Evolutionary conservation across 495 filamentous ascomycete species (phyloP).

Genomic region (Trichoderma asperelloides): DNA sequence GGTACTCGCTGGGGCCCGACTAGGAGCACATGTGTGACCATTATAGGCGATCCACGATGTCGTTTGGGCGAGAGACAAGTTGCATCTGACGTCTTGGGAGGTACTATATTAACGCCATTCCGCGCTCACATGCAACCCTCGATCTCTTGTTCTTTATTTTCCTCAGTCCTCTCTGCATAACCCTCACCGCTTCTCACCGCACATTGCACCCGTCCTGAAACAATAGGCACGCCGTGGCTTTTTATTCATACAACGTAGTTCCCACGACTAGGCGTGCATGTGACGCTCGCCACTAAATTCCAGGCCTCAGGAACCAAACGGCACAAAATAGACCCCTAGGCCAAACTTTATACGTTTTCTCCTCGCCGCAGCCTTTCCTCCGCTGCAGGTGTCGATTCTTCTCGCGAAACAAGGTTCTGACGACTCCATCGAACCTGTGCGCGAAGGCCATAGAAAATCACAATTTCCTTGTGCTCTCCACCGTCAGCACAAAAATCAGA

Average conservation of each 20-base stretch:
- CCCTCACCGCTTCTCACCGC: not conserved
- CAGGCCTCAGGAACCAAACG: not conserved
- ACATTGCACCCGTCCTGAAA: not conserved
- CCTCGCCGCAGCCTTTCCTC: not conserved
- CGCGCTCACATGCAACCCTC: not conserved
- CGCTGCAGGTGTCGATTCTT: not conserved
- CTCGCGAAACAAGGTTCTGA: not conserved
- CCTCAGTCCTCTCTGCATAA: not conserved
- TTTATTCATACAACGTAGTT: not conserved
- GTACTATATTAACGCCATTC: not conserved
- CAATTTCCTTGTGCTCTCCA: not conserved
- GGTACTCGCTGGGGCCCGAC: not conserved
- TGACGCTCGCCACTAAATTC: slow-evolving; percentile 1
- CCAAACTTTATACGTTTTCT: not conserved
- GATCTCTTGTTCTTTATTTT: not conserved
- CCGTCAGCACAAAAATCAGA: not conserved
- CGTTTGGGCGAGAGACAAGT: not conserved
- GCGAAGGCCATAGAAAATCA: not conserved
- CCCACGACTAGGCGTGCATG: not conserved
- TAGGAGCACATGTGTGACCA: not conserved
- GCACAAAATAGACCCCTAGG: not conserved
- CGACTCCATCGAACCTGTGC: not conserved
- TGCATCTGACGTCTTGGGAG: not conserved
- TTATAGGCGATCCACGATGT: not conserved
- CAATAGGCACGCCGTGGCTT: not conserved